Conservation (phyloP, 2,329 filamentous ascomycete species). For the Pleoardoris graminearum region DNA sequence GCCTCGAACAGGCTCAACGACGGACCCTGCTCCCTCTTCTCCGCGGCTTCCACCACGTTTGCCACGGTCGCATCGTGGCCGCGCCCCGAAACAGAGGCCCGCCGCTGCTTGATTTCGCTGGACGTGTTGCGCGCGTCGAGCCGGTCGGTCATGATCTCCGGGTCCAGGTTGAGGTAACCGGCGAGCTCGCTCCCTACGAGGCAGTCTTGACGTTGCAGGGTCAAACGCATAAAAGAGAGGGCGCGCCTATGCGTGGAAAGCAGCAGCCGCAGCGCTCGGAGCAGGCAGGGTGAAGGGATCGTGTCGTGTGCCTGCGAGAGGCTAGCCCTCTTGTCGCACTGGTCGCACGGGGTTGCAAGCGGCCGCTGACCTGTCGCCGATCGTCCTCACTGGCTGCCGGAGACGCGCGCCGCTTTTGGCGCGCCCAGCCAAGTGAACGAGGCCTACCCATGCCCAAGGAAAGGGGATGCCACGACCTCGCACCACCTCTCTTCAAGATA, state of each 20-base stretch:
- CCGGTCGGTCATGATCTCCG: conserved; percentile 34
- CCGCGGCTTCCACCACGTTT: conserved; percentile 9
- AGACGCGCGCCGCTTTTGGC: conserved; percentile 3
- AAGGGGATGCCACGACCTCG: background rate
- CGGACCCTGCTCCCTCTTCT: conserved; percentile 7
- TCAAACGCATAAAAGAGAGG: conserved; percentile 25
- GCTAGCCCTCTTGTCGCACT: conserved; percentile 1
- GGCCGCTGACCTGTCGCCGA: background rate
- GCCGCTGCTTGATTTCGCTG: conserved; percentile 20
- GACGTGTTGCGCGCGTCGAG: conserved; percentile 21
- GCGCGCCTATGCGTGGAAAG: conserved; percentile 28
- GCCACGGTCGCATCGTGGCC: conserved; percentile 4
- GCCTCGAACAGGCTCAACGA: conserved; percentile 54
- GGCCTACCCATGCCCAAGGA: background rate
- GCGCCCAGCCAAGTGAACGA: background rate
- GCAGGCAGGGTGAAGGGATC: background rate
- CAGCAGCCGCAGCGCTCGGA: conserved; percentile 28
- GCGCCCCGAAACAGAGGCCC: conserved; percentile 5
- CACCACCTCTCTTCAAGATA: no score
- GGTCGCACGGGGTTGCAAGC: conserved; percentile 5
- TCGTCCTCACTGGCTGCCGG: background rate
- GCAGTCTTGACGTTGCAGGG: conserved; percentile 31
- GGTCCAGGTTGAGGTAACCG: conserved; percentile 24
- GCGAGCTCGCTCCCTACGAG: conserved; percentile 30
- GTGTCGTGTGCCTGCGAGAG: conserved; percentile 30